A percentile compares a stretch with the other conserved stretches of the same genome.
These are phyloP conservation scores for Coemansia umbellata DNA, from an alignment of 192 early-diverging fungal species.

Conservation along the genomic window DNA sequence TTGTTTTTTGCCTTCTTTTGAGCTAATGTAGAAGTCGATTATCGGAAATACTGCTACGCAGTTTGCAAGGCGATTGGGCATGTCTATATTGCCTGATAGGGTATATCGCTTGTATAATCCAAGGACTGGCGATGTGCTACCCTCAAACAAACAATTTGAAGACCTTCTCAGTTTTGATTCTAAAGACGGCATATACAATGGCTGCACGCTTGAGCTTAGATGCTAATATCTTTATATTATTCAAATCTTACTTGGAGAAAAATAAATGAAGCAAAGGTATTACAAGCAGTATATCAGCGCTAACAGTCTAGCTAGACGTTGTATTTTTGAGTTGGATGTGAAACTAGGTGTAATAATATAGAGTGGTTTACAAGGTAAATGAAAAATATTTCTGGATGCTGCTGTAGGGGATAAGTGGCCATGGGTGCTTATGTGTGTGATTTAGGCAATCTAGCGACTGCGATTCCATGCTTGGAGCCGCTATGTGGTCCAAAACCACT, in stretches of 20 bases:
- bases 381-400: conserved; percentile 31
- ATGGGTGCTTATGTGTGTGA: conserved; percentile 3
- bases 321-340: no score
- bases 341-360: no score
- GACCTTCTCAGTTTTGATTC: not conserved
- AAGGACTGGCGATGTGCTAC: conserved; percentile 6
- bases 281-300: no score
- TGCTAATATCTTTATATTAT: not conserved
- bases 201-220: conserved; percentile 27
- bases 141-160: conserved; percentile 20
- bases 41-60: conserved; percentile 29
- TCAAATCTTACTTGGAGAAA: no score
- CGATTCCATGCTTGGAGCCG: not conserved
- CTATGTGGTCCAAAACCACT: conserved; percentile 16
- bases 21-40: conserved; percentile 7
- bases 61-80: conserved; percentile 27
- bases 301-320: no score
- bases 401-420: conserved; percentile 34
- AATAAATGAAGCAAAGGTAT: no score
- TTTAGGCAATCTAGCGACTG: not conserved
- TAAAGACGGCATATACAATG: conserved; percentile 13
- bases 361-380: conserved; percentile 29
- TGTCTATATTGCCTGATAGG: conserved; percentile 17
- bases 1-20: no score
- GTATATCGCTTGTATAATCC: conserved; percentile 12